Evolutionary conservation across 768 basidiomycete genomes (phyloP), one percentile per base, ranked within the genome.

Genomic region (Kwoniella sp.): DNA sequence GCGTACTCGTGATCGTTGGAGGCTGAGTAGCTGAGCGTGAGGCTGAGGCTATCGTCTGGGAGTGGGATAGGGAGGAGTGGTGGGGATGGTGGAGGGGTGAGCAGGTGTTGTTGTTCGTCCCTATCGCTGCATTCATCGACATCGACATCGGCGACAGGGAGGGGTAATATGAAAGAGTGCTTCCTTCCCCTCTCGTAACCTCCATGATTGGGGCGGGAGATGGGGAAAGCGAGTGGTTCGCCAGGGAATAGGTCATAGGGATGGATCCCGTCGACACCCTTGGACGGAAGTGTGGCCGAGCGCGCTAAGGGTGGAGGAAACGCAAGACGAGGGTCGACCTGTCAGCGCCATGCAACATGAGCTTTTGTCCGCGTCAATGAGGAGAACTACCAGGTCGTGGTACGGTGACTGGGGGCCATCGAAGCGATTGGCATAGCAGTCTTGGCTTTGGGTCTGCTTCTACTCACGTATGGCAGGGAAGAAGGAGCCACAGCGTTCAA

Each of bases 391-490:
- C n/a, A n/a, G n/a, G n/a, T n/a, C n/a, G n/a, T n/a, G n/a, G n/a
- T n/a, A n/a, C n/a, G n/a, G n/a, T n/a, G n/a, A n/a, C n/a, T n/a
- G n/a, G n/a, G n/a, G n/a, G 38, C 38, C 11, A 41, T 41, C 38
- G 38, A 9, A 9, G 38, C 20, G 38, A 20, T 41, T 20, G 20
- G 38, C 38, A 9, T 20, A 41, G 9, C 11, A 41, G 38, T 41
- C 38, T 41, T 41, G 38, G 20, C 20, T 20, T 9, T 41, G 38
- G 9, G 38, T 9, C 38, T 9, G 38, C 11, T 20, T 9, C 9
- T 20, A 65, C 63, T 58, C 34, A 65, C 63, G 30, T 58, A 65
- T 31, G 63, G 63, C 28, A 65, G 23, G 53, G 63, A 58, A 29
- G 50, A 55, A 30, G 63, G 63, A 30, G 56, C 52, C 0, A 65